Evolutionary conservation across 768 basidiomycete species (phyloP).

Genomic region (Boletus subcaerulescens): DNA sequence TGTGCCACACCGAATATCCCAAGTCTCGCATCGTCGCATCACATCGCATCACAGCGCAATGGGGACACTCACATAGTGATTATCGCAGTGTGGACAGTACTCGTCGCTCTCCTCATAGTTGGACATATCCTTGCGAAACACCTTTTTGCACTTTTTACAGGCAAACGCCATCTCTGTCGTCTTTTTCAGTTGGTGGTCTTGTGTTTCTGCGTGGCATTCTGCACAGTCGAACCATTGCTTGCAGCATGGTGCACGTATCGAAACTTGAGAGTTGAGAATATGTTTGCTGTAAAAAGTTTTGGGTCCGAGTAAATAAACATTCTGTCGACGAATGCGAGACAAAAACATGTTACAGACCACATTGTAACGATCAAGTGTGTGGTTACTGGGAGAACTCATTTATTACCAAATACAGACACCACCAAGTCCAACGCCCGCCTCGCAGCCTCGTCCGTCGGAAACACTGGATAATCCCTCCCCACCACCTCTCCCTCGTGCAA

Average conservation of each 20-base stretch:
- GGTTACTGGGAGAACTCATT: neutral
- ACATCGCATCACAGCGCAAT: neutral
- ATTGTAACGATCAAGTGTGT: slow-evolving; percentile 5
- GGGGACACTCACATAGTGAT: slow-evolving; percentile 77
- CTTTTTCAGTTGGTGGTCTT: slow-evolving; percentile 69
- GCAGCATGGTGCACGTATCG: slow-evolving; percentile 96
- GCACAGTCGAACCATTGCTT: slow-evolving; percentile 97
- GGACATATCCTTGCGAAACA: slow-evolving; percentile 93
- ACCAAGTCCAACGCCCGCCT: slow-evolving; percentile 4
- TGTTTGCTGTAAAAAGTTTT: slow-evolving; percentile 66
- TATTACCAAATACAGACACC: slow-evolving; percentile 1
- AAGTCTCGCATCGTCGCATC: neutral
- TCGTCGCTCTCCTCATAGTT: slow-evolving; percentile 95
- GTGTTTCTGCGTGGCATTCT: slow-evolving; percentile 87
- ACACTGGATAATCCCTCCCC: slow-evolving; percentile 21
- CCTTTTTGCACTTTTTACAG: slow-evolving; percentile 93
- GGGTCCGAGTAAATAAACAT: neutral
- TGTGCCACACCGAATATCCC: slow-evolving; percentile 28
- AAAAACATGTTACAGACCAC: slow-evolving; percentile 24
- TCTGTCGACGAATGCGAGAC: neutral
- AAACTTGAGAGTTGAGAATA: slow-evolving; percentile 92
- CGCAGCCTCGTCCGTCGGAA: slow-evolving; percentile 20
- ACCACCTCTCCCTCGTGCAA: slow-evolving; percentile 9
- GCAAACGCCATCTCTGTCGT: slow-evolving; percentile 82
- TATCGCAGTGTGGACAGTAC: slow-evolving; percentile 97